A percentile compares a stretch with the other conserved stretches of the same genome.
Conservation (phyloP, 148 eudicot genomes). For the Nyssa sinensis region DNA sequence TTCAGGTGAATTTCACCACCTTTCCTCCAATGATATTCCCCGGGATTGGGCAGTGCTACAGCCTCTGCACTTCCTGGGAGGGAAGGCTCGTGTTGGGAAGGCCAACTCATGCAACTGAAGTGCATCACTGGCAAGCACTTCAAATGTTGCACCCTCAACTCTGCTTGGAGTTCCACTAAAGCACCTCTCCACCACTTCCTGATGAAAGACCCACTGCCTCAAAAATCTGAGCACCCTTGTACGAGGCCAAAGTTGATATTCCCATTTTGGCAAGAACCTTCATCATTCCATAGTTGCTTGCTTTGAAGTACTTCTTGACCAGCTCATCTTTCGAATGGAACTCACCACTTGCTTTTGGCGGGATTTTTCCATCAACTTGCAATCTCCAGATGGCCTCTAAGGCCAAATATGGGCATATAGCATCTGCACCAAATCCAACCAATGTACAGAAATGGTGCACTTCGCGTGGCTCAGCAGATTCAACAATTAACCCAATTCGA, state of each 20-base stretch:
- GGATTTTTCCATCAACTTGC: conserved; percentile 96
- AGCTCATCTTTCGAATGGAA: conserved; percentile 85
- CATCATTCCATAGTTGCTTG: conserved; percentile 96
- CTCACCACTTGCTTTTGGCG: conserved; percentile 83
- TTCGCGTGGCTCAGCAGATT: conserved; percentile 99
- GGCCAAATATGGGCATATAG: conserved; percentile 93
- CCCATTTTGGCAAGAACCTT: conserved; percentile 99
- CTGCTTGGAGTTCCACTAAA: conserved; percentile 93
- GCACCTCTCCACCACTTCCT: conserved; percentile 89
- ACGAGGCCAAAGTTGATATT: conserved; percentile 94
- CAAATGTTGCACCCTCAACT: conserved; percentile 98
- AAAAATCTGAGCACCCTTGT: conserved; percentile 98
- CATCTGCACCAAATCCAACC: conserved; percentile 98
- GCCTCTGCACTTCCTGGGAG: conserved; percentile 95
- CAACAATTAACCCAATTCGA: conserved; percentile 77
- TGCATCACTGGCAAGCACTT: conserved; percentile 75
- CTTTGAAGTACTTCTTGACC: conserved; percentile 76
- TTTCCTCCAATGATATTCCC: conserved; percentile 99
- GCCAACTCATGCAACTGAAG: conserved; percentile 80
- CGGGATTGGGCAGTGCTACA: conserved; percentile 90
- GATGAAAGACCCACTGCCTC: conserved; percentile 98
- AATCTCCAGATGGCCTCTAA: conserved; percentile 91
- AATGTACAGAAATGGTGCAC: conserved; percentile 99
- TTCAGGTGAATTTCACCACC: conserved; percentile 93
- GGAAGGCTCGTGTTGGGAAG: conserved; percentile 66